Conservation (phyloP, 495 filamentous ascomycete species). For the Neurospora sp. region DNA sequence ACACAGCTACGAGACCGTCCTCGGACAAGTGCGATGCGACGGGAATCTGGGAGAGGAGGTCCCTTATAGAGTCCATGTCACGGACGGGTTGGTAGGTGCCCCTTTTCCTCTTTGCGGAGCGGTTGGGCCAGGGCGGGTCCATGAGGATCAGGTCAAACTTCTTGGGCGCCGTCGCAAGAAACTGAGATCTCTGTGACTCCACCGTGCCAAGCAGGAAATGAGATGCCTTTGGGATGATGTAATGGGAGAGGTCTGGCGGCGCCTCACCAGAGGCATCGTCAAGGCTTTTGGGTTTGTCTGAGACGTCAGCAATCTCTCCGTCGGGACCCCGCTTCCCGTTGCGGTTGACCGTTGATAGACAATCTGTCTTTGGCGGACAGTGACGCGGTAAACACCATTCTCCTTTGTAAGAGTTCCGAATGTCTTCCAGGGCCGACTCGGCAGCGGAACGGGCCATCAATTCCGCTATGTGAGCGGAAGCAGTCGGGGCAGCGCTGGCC, state of each 20-base stretch:
- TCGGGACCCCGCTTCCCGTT: conserved; percentile 6
- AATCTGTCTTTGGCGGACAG: neutral
- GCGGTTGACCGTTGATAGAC: neutral
- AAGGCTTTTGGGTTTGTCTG: conserved; percentile 34
- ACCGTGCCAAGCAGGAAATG: conserved; percentile 32
- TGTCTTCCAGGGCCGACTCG: conserved; percentile 30
- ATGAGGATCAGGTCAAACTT: conserved; percentile 71
- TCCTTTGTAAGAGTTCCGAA: conserved; percentile 23
- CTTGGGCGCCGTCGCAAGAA: conserved; percentile 23
- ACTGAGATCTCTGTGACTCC: conserved; percentile 17
- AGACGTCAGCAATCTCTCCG: conserved; percentile 35
- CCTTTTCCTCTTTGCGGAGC: conserved; percentile 63
- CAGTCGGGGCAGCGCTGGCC: conserved; percentile 2
- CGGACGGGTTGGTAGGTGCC: conserved; percentile 49
- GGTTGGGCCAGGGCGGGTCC: conserved; percentile 92
- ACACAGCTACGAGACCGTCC: conserved; percentile 59
- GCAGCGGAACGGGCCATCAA: conserved; percentile 35
- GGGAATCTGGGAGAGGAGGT: conserved; percentile 42
- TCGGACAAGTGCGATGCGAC: conserved; percentile 45
- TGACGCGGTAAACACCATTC: conserved; percentile 37
- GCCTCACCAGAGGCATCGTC: conserved; percentile 7
- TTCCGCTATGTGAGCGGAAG: conserved; percentile 31
- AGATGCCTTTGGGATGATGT: conserved; percentile 23
- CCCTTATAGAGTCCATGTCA: conserved; percentile 23
- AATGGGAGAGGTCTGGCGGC: neutral